These are phyloP conservation scores for Escallonia rubra DNA, from an alignment of 129 eudicot species.

Conservation along the genomic window DNA sequence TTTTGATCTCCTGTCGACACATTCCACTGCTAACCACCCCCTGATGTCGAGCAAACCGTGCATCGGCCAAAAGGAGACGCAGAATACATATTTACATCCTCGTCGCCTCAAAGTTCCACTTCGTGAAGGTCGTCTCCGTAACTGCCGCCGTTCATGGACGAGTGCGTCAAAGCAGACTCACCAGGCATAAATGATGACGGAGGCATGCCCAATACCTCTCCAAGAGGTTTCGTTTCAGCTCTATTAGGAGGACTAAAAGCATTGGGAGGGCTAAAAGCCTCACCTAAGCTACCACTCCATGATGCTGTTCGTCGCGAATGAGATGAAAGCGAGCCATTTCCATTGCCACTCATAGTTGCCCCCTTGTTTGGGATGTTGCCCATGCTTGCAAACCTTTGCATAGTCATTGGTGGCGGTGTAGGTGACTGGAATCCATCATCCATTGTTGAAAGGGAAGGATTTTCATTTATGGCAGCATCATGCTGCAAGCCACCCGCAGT, in stretches of 20 bases:
- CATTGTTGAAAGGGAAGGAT: constrained; percentile 24
- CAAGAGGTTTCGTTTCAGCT: constrained; percentile 37
- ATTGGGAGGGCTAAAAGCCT: constrained; percentile 30
- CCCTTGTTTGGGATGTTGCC: constrained; percentile 46
- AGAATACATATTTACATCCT: constrained; percentile 34
- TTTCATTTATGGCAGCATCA: constrained; percentile 26
- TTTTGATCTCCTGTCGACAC: not conserved
- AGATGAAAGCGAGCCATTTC: constrained; percentile 31
- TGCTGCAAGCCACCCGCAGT: constrained; percentile 20
- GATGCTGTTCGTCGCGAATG: constrained; percentile 81
- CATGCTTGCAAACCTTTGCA: constrained; percentile 78
- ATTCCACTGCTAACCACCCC: constrained; percentile 1
- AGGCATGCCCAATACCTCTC: constrained; percentile 46
- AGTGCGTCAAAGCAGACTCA: constrained; percentile 25
- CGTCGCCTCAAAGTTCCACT: constrained; percentile 55
- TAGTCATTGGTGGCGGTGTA: constrained; percentile 33
- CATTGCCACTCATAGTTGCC: constrained; percentile 9
- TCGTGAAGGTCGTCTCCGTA: constrained; percentile 74
- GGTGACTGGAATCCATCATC: constrained; percentile 35
- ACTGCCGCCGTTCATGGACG: constrained; percentile 40
- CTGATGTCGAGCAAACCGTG: not conserved
- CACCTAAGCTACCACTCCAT: constrained; percentile 67
- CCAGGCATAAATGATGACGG: constrained; percentile 32
- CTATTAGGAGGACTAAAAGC: constrained; percentile 29
- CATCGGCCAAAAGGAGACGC: constrained; percentile 12